phyloP scores from a whole-genome alignment of 2,329 filamentous ascomycete genomes.

The Colletotrichum siamense region DNA sequence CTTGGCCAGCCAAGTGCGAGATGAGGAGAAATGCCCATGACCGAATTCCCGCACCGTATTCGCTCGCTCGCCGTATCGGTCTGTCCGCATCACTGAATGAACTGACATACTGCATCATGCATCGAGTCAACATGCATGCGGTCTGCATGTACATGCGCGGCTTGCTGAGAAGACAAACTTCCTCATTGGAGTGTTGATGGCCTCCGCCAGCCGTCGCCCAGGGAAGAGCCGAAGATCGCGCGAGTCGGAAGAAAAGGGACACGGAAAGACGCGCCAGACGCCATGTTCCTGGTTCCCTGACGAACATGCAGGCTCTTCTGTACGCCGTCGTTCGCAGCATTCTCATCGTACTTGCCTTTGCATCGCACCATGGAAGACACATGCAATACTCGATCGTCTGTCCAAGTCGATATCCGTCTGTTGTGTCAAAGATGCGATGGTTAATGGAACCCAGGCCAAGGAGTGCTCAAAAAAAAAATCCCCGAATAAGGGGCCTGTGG shows the following conservation, averaged over 20 bases:
- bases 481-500: background rate
- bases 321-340: background rate
- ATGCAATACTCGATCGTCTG: background rate
- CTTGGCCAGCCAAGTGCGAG: background rate
- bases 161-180: background rate
- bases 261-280: background rate
- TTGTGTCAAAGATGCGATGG: background rate
- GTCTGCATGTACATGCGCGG: slow-evolving; percentile 11
- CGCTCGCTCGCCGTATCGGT: slow-evolving; percentile 5
- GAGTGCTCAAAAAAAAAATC: background rate
- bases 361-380: background rate
- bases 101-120: slow-evolving; percentile 16
- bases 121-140: slow-evolving; percentile 20
- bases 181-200: slow-evolving; percentile 12
- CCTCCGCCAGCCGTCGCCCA: background rate
- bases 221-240: slow-evolving; percentile 15
- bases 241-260: slow-evolving; percentile 17
- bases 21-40: slow-evolving; percentile 8
- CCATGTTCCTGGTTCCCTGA: slow-evolving; percentile 7
- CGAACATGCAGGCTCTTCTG: background rate
- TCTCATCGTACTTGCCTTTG: background rate
- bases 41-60: slow-evolving; percentile 5
- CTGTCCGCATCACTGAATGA: slow-evolving; percentile 7
- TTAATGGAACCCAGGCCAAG: background rate
- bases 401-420: background rate